Conservation (phyloP, 495 filamentous ascomycete genomes). For the Parathielavia appendiculata region DNA sequence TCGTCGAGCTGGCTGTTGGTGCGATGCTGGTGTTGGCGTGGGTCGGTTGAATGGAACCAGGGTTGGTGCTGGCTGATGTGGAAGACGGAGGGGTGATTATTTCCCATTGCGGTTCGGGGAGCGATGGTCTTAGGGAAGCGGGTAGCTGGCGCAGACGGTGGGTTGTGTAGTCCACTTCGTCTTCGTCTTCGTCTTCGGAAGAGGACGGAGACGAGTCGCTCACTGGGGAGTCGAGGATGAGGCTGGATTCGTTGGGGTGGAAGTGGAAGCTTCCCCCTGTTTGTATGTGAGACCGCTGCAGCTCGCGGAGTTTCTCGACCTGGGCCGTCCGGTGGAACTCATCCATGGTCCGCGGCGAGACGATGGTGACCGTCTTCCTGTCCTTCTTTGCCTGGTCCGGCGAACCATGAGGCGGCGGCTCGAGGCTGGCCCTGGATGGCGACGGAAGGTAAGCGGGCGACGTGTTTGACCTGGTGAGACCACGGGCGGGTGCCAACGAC, state of each 20-base stretch:
- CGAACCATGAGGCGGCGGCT: slow-evolving; percentile 8
- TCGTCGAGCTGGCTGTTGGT: no score
- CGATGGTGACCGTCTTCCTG: slow-evolving; percentile 28
- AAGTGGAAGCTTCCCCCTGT: slow-evolving; percentile 30
- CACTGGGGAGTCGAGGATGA: slow-evolving; percentile 46
- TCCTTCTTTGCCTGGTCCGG: slow-evolving; percentile 15
- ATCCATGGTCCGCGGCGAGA: slow-evolving; percentile 31
- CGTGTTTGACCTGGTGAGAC: slow-evolving; percentile 55
- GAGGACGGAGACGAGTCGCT: slow-evolving; percentile 20
- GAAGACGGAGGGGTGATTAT: slow-evolving; percentile 41
- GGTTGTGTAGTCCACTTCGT: slow-evolving; percentile 21
- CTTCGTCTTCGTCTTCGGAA: not conserved
- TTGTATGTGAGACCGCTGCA: slow-evolving; percentile 6
- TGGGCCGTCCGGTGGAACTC: slow-evolving; percentile 26
- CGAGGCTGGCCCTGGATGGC: slow-evolving; percentile 36
- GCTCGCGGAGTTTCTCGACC: slow-evolving; percentile 28
- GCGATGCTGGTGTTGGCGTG: slow-evolving; percentile 23
- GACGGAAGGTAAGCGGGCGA: slow-evolving; percentile 48
- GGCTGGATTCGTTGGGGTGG: slow-evolving; percentile 39
- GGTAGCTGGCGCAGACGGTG: not conserved
- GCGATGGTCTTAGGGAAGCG: slow-evolving; percentile 27
- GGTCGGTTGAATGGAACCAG: slow-evolving; percentile 24
- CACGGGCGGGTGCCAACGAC: slow-evolving; percentile 26
- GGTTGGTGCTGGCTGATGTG: slow-evolving; percentile 11
- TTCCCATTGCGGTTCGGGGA: slow-evolving; percentile 48